Conservation (phyloP, 2,329 filamentous ascomycete species). For the Alternaria postmessia region DNA sequence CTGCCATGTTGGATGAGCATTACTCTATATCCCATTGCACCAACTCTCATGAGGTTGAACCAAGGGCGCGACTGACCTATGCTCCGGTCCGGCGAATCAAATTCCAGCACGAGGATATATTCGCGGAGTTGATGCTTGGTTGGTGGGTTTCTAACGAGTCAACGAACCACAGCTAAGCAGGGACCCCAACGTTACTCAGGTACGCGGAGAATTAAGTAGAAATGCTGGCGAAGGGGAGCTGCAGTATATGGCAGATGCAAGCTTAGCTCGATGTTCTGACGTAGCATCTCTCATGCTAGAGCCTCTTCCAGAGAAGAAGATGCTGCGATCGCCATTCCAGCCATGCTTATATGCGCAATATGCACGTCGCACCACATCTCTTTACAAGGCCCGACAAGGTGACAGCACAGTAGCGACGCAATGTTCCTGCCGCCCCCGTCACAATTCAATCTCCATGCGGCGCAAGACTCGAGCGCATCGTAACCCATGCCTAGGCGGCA, state of each 20-base stretch:
- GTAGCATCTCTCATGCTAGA: neutral
- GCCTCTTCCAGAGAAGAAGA: constrained; percentile 1
- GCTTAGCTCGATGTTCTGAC: neutral
- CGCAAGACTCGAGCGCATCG: constrained; percentile 29
- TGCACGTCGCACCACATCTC: constrained; percentile 38
- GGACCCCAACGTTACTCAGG: constrained; percentile 25
- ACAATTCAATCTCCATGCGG: constrained; percentile 24
- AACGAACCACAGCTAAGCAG: constrained; percentile 29
- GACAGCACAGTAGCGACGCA: constrained; percentile 33
- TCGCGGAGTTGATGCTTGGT: constrained; percentile 24
- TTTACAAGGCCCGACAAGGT: constrained; percentile 11
- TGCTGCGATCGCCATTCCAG: constrained; percentile 22
- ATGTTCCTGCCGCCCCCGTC: constrained; percentile 26
- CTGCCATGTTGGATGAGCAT: constrained; percentile 24
- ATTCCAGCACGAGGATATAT: constrained; percentile 19
- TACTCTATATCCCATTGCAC: constrained; percentile 11
- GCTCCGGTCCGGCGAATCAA: constrained; percentile 25
- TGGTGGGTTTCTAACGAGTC: constrained; percentile 27
- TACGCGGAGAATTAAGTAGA: constrained; percentile 8
- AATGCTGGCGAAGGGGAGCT: constrained; percentile 1
- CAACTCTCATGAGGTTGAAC: constrained; percentile 9
- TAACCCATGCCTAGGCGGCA: constrained; percentile 19
- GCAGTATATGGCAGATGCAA: constrained; percentile 5
- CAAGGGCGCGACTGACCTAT: constrained; percentile 24
- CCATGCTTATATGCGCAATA: constrained; percentile 38